Percentiles rank a stretch among this genome's conserved stretches.
These are phyloP conservation scores for Corniculantispora saksenae DNA, from an alignment of 2,329 filamentous ascomycete genomes.

Conservation along the genomic window DNA sequence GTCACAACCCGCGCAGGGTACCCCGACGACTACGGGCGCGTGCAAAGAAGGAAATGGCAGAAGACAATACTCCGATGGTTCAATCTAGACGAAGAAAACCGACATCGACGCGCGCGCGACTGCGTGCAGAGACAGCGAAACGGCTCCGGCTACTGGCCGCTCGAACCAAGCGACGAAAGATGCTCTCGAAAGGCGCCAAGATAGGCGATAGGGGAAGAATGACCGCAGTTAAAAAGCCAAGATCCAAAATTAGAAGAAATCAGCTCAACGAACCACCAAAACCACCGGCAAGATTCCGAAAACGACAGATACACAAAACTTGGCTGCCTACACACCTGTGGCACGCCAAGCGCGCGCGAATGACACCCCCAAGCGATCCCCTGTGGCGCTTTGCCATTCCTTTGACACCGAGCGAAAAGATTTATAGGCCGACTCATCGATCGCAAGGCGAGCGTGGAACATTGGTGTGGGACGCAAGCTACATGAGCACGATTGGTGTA, in stretches of 20 bases:
- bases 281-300: conserved; percentile 70
- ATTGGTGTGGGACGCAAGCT: conserved; percentile 91
- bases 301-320: conserved; percentile 83
- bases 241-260: conserved; percentile 71
- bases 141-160: conserved; percentile 65
- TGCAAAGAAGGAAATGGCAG: conserved; percentile 73
- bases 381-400: conserved; percentile 92
- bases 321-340: conserved; percentile 95
- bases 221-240: conserved; percentile 34
- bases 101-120: conserved; percentile 55
- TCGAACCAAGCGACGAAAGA: conserved; percentile 43
- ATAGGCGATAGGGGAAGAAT: conserved; percentile 18
- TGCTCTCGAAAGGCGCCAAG: conserved; percentile 27
- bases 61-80: conserved; percentile 87
- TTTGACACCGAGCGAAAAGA: conserved; percentile 83
- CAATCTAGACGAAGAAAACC: conserved; percentile 65
- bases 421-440: conserved; percentile 84
- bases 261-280: conserved; percentile 60
- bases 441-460: conserved; percentile 74
- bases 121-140: conserved; percentile 76
- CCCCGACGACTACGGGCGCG: conserved; percentile 73
- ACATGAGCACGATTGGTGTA: conserved; percentile 82
- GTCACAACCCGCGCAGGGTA: conserved; percentile 90
- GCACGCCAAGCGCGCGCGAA: conserved; percentile 87
- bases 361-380: conserved; percentile 76